Evolutionary conservation across 495 filamentous ascomycete species (phyloP).

Genomic region (Penicillium daleae): DNA sequence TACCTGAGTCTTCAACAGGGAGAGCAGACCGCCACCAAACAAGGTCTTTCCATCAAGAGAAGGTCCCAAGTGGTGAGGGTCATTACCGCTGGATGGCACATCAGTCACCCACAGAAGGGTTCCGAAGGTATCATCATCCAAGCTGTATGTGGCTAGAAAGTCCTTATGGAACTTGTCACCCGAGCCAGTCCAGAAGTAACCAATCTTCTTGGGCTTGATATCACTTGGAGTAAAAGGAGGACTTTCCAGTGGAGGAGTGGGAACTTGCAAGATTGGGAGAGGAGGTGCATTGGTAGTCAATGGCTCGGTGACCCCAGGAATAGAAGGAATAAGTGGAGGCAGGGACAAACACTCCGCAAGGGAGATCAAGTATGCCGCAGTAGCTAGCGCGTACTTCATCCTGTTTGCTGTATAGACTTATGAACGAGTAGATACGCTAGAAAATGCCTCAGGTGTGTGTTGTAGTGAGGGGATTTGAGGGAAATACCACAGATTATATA

Average conservation of each 20-base stretch:
- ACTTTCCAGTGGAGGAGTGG: constrained; percentile 58
- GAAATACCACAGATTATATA: constrained; percentile 32
- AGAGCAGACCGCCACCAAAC: constrained; percentile 62
- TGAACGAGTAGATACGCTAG: background rate
- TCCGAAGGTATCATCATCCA: constrained; percentile 67
- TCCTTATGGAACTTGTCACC: constrained; percentile 64
- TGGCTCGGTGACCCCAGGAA: constrained; percentile 61
- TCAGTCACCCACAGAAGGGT: constrained; percentile 61
- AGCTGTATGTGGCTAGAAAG: constrained; percentile 62
- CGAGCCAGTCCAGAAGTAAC: constrained; percentile 65
- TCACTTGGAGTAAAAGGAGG: constrained; percentile 56
- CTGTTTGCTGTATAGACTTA: constrained; percentile 4
- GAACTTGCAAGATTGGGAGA: constrained; percentile 61
- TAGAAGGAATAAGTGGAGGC: constrained; percentile 60
- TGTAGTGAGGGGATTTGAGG: constrained; percentile 37
- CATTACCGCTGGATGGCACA: constrained; percentile 63
- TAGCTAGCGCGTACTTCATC: constrained; percentile 32
- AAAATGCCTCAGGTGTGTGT: constrained; percentile 3
- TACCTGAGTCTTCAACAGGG: constrained; percentile 60
- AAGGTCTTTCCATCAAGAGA: constrained; percentile 63
- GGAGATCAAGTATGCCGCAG: constrained; percentile 23
- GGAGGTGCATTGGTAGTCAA: constrained; percentile 54
- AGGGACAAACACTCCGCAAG: constrained; percentile 39
- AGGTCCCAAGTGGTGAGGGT: constrained; percentile 62
- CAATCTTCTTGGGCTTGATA: constrained; percentile 68